Conservation (phyloP, 2,329 filamentous ascomycete genomes). For the Paecilomyces niveus region DNA sequence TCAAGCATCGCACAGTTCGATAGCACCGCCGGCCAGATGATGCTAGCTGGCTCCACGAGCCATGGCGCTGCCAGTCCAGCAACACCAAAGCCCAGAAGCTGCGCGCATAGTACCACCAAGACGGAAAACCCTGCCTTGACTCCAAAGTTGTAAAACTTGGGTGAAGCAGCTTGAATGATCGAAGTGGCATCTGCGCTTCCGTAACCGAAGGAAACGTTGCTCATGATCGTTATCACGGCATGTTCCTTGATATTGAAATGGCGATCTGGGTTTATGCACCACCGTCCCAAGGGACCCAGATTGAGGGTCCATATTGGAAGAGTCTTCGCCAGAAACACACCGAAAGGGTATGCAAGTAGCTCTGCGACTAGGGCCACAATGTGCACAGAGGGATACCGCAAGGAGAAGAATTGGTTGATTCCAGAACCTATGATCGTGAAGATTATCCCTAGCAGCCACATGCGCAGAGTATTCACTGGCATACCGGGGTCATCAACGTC, state of each 20-base stretch:
- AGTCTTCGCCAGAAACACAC: slow-evolving; percentile 29
- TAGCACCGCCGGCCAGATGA: slow-evolving; percentile 35
- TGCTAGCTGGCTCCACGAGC: slow-evolving; percentile 31
- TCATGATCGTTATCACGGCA: slow-evolving; percentile 41
- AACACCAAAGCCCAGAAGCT: slow-evolving; percentile 34
- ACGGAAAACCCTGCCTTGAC: slow-evolving; percentile 33
- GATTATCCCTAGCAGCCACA: slow-evolving; percentile 39
- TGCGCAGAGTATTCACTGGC: slow-evolving; percentile 24
- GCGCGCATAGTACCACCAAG: slow-evolving; percentile 31
- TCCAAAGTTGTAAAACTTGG: slow-evolving; percentile 34
- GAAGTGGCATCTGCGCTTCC: slow-evolving; percentile 41
- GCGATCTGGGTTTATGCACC: slow-evolving; percentile 34
- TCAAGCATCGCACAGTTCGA: slow-evolving; percentile 33
- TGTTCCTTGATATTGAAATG: slow-evolving; percentile 44
- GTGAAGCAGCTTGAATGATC: slow-evolving; percentile 36
- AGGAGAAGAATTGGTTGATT: slow-evolving; percentile 41
- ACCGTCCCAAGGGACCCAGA: slow-evolving; percentile 7
- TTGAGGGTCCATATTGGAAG: slow-evolving; percentile 29
- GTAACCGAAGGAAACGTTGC: slow-evolving; percentile 43
- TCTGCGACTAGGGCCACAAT: slow-evolving; percentile 41
- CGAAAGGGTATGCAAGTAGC: slow-evolving; percentile 37
- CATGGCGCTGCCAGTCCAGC: slow-evolving; percentile 31
- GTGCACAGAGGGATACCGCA: slow-evolving; percentile 38
- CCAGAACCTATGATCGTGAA: slow-evolving; percentile 40
- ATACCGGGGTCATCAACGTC: slow-evolving; percentile 20